phyloP scores from a whole-genome alignment of 1,139 yeast genomes.

The Yamadazyma triangularis region DNA sequence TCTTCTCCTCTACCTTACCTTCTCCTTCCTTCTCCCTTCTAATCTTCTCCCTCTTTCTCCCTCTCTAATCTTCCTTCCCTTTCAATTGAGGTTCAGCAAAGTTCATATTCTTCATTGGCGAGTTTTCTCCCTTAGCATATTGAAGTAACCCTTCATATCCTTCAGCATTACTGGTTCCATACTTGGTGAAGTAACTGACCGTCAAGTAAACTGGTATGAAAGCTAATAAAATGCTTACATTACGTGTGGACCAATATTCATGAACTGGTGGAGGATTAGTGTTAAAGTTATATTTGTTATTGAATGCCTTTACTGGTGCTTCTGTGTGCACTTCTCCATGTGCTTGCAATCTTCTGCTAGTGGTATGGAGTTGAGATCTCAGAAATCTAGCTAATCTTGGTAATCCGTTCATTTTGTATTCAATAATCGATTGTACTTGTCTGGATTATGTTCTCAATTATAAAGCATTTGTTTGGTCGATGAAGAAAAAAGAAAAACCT shows the following conservation, averaged over 20 bases:
- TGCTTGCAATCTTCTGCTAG: slow-evolving; percentile 27
- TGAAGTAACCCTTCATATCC: slow-evolving; percentile 31
- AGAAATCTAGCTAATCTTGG: slow-evolving; percentile 1
- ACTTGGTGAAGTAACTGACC: slow-evolving; percentile 32
- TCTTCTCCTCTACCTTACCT: too few relatives aligned
- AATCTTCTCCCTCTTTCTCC: too few relatives aligned
- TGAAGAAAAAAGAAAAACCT: too few relatives aligned
- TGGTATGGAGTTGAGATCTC: slow-evolving; percentile 1
- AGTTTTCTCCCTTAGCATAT: slow-evolving; percentile 34
- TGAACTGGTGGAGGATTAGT: slow-evolving; percentile 46
- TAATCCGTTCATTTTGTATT: too few relatives aligned
- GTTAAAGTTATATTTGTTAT: slow-evolving; percentile 41
- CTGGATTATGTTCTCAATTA: neutral
- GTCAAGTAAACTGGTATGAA: slow-evolving; percentile 35
- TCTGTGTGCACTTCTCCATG: slow-evolving; percentile 18
- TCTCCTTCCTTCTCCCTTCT: too few relatives aligned
- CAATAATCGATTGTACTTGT: too few relatives aligned
- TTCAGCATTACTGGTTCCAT: slow-evolving; percentile 24
- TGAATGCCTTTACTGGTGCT: slow-evolving; percentile 25
- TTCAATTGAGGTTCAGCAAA: slow-evolving; percentile 37
- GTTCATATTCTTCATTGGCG: slow-evolving; percentile 32
- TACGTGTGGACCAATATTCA: slow-evolving; percentile 43
- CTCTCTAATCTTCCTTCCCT: too few relatives aligned
- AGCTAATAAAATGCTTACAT: slow-evolving; percentile 33
- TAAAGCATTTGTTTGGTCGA: neutral